Evolutionary conservation across 2,329 filamentous ascomycete genomes (phyloP).

Genomic region (Tolypocladium sp.): DNA sequence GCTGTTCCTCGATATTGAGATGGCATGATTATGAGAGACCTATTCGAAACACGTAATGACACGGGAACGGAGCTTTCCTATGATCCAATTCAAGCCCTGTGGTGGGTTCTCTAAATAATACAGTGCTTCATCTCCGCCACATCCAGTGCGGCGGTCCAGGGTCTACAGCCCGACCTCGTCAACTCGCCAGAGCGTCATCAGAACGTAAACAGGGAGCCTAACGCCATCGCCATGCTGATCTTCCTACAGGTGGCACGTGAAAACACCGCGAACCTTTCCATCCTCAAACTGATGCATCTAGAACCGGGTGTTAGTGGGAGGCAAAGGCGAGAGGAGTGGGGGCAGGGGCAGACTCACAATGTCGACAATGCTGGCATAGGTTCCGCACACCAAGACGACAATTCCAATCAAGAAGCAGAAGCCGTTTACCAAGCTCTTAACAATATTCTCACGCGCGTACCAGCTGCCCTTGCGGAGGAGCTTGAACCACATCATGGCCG

Average conservation of each 20-base stretch:
- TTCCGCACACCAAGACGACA: constrained; percentile 14
- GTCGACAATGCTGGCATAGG: constrained; percentile 15
- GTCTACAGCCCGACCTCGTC: not conserved
- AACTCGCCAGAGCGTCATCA: not conserved
- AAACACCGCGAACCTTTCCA: constrained; percentile 4
- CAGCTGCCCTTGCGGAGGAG: constrained; percentile 18
- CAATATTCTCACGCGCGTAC: constrained; percentile 15
- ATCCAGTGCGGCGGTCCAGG: not conserved
- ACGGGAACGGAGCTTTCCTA: not conserved
- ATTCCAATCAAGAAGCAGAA: constrained; percentile 16
- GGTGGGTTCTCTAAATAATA: not conserved
- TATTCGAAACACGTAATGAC: not conserved
- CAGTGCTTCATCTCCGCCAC: not conserved
- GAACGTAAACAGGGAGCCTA: not conserved
- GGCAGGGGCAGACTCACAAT: constrained; percentile 11
- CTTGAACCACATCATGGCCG: constrained; percentile 31
- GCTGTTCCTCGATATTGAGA: not conserved
- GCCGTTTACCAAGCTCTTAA: constrained; percentile 11
- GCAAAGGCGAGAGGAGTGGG: not conserved
- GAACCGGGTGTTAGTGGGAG: not conserved
- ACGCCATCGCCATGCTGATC: not conserved
- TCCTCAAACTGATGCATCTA: constrained; percentile 5
- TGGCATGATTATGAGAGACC: not conserved
- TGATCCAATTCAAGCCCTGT: not conserved
- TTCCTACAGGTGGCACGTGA: constrained; percentile 4